These are phyloP conservation scores for Arthrobotrys pseudoclavata DNA, from an alignment of 2,329 filamentous ascomycete species.

Conservation along the genomic window DNA sequence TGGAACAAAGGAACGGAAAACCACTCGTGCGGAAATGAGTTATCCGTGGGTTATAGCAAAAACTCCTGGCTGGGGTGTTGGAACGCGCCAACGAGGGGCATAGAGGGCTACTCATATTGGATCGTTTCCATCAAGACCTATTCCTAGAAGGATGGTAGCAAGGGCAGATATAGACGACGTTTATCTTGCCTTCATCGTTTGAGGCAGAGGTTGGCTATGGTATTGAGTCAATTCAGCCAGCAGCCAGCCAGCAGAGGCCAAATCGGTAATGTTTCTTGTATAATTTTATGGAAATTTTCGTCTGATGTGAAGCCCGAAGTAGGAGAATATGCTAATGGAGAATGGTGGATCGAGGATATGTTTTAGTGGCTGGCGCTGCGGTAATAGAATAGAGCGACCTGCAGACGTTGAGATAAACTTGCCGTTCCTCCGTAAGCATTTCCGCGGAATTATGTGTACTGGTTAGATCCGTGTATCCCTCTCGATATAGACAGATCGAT, in stretches of 20 bases:
- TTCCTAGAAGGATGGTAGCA: not conserved
- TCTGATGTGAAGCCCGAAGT: not conserved
- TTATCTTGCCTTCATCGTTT: constrained; percentile 5
- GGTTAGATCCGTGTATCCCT: not conserved
- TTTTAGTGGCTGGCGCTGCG: not conserved
- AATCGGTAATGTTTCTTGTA: not conserved
- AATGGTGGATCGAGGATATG: not conserved
- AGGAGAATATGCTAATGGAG: not conserved
- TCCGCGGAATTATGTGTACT: not conserved
- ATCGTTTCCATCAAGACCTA: not conserved
- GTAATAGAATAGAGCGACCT: not conserved
- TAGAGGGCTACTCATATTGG: not conserved
- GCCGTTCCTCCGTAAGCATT: not conserved
- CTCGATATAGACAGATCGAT: not conserved
- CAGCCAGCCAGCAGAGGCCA: not conserved
- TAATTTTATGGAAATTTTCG: not conserved
- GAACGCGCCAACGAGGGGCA: not conserved
- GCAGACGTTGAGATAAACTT: not conserved
- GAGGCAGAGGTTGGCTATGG: not conserved
- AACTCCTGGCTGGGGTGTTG: constrained; percentile 1
- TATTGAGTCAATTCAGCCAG: not conserved
- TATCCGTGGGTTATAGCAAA: constrained; percentile 39
- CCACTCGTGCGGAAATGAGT: constrained; percentile 24
- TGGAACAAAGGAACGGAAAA: not conserved
- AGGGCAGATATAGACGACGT: not conserved